Percentiles rank a stretch among this genome's conserved stretches.
phyloP scores from a whole-genome alignment of 306 rosid species.

The Cucurbita maxima region DNA sequence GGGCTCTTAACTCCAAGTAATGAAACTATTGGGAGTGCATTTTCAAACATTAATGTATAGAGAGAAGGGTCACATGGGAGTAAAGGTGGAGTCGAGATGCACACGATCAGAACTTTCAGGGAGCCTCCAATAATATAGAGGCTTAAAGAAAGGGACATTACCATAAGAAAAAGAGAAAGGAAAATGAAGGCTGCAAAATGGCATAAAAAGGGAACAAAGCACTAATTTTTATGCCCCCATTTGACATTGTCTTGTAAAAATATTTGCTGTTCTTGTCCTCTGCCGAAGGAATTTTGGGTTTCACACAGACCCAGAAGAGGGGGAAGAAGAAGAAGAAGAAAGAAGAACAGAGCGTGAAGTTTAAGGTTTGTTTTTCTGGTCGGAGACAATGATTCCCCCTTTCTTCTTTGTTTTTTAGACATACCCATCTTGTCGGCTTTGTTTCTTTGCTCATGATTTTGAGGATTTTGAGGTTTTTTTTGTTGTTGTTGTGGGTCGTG shows the following conservation, averaged over 20 bases:
- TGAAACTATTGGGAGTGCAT: background rate
- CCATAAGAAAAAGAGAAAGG: background rate
- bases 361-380: background rate
- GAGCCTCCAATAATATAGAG: conserved; percentile 1
- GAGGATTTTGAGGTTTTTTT: background rate
- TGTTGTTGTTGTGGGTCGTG: conserved; percentile 16
- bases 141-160: background rate
- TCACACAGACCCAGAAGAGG: background rate
- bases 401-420: background rate
- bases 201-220: conserved; percentile 3
- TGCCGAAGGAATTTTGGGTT: background rate
- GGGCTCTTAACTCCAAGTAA: background rate
- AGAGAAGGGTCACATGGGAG: background rate
- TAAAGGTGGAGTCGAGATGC: background rate
- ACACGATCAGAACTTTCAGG: background rate
- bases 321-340: background rate
- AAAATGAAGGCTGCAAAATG: conserved; percentile 3
- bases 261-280: background rate
- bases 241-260: background rate
- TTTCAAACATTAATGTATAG: background rate
- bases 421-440: background rate
- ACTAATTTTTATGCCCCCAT: background rate
- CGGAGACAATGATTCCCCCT: background rate
- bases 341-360: background rate
- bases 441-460: background rate